Evolutionary conservation across 202 grass and related monocot species (phyloP).

Genomic region (Carex arenaria): DNA sequence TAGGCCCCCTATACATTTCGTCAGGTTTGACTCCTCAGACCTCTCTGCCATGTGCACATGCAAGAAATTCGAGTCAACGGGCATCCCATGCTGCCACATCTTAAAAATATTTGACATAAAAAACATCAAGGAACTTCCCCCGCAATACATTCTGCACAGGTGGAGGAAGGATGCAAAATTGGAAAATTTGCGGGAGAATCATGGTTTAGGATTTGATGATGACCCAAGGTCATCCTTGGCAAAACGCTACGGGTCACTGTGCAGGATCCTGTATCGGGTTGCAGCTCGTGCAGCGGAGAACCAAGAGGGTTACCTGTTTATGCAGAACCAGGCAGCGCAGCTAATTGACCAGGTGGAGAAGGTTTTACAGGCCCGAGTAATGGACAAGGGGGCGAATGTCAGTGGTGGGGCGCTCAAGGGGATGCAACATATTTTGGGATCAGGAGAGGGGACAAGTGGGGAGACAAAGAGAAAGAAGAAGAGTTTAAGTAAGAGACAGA

Average conservation of each 20-base stretch:
- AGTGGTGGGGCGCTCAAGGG: constrained; percentile 20
- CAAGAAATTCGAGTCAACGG: constrained; percentile 69
- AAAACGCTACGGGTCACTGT: constrained; percentile 44
- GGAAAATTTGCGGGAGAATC: constrained; percentile 47
- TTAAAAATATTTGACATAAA: constrained; percentile 73
- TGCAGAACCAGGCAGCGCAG: constrained; percentile 69
- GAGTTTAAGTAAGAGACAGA: constrained; percentile 56
- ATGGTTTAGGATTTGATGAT: constrained; percentile 45
- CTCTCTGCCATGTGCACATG: constrained; percentile 63
- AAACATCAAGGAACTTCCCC: constrained; percentile 90
- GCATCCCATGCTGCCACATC: constrained; percentile 67
- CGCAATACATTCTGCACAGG: constrained; percentile 75
- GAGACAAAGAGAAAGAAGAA: constrained; percentile 47
- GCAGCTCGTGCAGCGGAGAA: constrained; percentile 64
- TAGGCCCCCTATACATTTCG: constrained; percentile 42
- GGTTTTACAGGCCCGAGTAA: constrained; percentile 70
- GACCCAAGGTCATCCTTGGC: constrained; percentile 54
- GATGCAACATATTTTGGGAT: constrained; percentile 42
- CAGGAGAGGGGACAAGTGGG: constrained; percentile 47
- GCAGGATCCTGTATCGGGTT: constrained; percentile 56
- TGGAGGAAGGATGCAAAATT: constrained; percentile 81
- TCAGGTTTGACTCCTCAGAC: constrained; percentile 78
- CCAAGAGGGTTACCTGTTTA: constrained; percentile 59
- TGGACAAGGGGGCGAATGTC: constrained; percentile 42
- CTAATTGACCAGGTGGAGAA: constrained; percentile 75